Evolutionary conservation across 305 asterid species (phyloP).

Genomic region (Fraxinus sp.): DNA sequence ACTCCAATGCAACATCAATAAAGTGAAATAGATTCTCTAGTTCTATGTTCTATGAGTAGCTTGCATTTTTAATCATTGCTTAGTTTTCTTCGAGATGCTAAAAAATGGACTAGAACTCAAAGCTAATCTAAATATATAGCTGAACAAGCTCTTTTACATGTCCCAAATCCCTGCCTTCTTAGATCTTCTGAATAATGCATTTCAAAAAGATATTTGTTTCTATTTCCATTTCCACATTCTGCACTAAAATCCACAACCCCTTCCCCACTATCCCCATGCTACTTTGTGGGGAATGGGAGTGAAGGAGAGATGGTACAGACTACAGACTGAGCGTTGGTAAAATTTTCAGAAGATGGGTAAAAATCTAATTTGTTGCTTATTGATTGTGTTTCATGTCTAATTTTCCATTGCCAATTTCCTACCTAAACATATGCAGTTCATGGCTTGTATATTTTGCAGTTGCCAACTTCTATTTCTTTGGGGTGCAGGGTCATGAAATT

Average conservation of each 20-base stretch:
- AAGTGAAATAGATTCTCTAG: neutral
- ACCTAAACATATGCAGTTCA: conserved; percentile 5
- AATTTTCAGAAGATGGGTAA: neutral
- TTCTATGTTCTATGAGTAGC: neutral
- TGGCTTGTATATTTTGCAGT: conserved; percentile 12
- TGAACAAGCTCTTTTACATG: neutral
- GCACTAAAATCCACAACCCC: neutral
- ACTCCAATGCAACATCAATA: neutral
- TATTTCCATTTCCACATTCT: neutral
- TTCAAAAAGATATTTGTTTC: neutral
- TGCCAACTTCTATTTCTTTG: neutral
- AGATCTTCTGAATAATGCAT: neutral
- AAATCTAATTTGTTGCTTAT: neutral
- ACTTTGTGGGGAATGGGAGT: neutral
- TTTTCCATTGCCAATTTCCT: conserved; percentile 2
- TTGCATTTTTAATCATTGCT: neutral
- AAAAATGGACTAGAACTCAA: neutral
- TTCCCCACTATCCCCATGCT: neutral
- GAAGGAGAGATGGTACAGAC: neutral
- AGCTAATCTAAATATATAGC: neutral
- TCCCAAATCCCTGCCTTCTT: neutral
- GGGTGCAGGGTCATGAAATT: conserved; percentile 85
- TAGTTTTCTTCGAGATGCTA: conserved; percentile 2
- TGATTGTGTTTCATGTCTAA: neutral
- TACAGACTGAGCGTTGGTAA: neutral